Evolutionary conservation across 208 protist species (phyloP).

Genomic region (Crithidia brevicula): DNA sequence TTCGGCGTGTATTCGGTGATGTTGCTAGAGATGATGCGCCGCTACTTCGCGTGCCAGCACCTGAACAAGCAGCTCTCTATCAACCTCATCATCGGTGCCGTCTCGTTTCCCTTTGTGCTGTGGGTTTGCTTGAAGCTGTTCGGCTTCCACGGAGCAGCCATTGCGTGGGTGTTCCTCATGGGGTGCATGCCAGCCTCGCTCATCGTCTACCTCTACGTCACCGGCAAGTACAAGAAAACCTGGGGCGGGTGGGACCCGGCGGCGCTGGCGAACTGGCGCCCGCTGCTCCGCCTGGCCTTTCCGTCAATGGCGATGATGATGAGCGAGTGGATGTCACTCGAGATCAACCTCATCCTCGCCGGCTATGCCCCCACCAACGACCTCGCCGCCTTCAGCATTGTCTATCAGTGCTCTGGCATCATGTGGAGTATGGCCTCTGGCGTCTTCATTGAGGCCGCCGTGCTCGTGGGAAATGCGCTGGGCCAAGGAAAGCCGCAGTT

Average conservation of each 20-base stretch:
- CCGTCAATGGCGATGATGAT: constrained; percentile 82
- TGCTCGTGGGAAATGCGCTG: constrained; percentile 78
- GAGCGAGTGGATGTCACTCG: constrained; percentile 79
- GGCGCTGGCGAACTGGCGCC: constrained; percentile 67
- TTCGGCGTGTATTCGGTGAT: constrained; percentile 72
- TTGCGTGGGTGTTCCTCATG: constrained; percentile 76
- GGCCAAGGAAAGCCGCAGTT: constrained; percentile 55
- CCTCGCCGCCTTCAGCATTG: constrained; percentile 75
- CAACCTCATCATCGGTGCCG: constrained; percentile 55
- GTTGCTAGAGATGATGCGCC: constrained; percentile 78
- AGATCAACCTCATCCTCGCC: constrained; percentile 74
- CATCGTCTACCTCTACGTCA: constrained; percentile 58
- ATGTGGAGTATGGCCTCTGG: constrained; percentile 71
- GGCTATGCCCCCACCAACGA: constrained; percentile 62
- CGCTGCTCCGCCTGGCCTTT: constrained; percentile 64
- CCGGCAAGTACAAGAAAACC: constrained; percentile 68
- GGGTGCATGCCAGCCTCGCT: constrained; percentile 52
- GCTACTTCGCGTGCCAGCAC: constrained; percentile 84
- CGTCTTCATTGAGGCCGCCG: constrained; percentile 71
- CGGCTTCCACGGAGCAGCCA: constrained; percentile 54
- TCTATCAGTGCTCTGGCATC: constrained; percentile 61
- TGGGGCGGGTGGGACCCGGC: constrained; percentile 70
- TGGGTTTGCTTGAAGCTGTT: constrained; percentile 52
- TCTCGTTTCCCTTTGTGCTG: constrained; percentile 59
- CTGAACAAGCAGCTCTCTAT: constrained; percentile 68